Base-by-base conservation (phyloP, 306 rosid genomes). In the Cicer cuneatum region DNA sequence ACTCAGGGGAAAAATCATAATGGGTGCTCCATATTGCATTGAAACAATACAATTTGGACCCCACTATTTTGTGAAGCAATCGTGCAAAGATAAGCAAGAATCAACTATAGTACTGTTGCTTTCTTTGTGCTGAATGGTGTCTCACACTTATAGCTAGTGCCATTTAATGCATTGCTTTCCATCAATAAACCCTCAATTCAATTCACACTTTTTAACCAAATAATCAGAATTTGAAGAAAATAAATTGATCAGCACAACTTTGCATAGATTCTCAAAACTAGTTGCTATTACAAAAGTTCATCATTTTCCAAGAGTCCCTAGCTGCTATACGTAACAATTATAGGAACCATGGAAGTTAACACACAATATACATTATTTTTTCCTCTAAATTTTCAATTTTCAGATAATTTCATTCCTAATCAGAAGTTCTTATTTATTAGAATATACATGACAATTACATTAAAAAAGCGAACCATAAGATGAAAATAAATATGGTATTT, bases 401-500 rank as follows among this genome's bases (percentile, higher is more conserved):
- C 49, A 40, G 59, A 73, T 37, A 38, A 29, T 61, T 57, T 52
- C 41, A 73, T 68, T 46, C 5, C 51, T 24, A 58, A 45, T 46
- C 78, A 15, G 58, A 73, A 38, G 29, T 56, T 54, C 47, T 47
- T 69, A 63, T 74, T 78, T 80, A 79, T 74, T 71, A 75, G 58
- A 65, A 59, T 49, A 74, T 69, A 74, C 58, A 62, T 39, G 47
- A 37, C 62, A 54, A 51, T 39, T 47, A 65, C 69, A 75, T 45
- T 58, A 10, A 71, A 58, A 80, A 54, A 63, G 24, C 12, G 39
- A 40, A 49, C 47, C 51, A 66, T 8, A 54, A 39, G 21, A 83
- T 81, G 52, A 83, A 65, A 86, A 80, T 66, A 84, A 71, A 79
- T 87, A 89, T 29, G 96, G 92, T 64, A 86, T 73, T 75, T 84